These are phyloP conservation scores for Eimeria sp. DNA, from an alignment of 169 alveolate species.

Conservation along the genomic window DNA sequence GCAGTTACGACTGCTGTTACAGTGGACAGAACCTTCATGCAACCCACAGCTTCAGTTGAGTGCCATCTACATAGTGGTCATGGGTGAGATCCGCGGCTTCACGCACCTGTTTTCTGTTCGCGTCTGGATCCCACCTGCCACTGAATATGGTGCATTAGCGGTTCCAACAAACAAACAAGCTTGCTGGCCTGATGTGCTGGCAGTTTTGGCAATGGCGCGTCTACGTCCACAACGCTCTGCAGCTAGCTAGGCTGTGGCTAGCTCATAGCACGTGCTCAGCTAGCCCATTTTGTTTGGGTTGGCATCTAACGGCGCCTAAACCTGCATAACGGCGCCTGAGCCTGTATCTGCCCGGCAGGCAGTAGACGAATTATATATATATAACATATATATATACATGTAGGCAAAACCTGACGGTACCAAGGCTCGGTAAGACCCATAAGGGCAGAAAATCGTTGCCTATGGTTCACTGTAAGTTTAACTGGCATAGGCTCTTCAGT, in stretches of 20 bases:
- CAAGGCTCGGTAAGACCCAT: not conserved
- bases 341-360: not conserved
- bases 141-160: not conserved
- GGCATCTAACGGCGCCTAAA: not conserved
- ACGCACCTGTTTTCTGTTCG: not conserved
- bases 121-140: not conserved
- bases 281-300: not conserved
- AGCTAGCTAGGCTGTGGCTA: not conserved
- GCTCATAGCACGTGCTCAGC: too few species aligned
- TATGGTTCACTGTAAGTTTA: not conserved
- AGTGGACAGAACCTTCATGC: not conserved
- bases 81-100: not conserved
- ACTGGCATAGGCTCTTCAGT: constrained; percentile 10
- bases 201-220: not conserved
- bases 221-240: not conserved
- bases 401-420: too few species aligned
- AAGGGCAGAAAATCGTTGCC: not conserved
- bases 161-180: not conserved
- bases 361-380: not conserved
- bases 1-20: not conserved
- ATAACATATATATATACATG: too few species aligned
- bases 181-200: not conserved
- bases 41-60: not conserved
- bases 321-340: too few species aligned
- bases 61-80: not conserved